Conservation (phyloP, 139 green algal genomes). For the Closterium sp. region DNA sequence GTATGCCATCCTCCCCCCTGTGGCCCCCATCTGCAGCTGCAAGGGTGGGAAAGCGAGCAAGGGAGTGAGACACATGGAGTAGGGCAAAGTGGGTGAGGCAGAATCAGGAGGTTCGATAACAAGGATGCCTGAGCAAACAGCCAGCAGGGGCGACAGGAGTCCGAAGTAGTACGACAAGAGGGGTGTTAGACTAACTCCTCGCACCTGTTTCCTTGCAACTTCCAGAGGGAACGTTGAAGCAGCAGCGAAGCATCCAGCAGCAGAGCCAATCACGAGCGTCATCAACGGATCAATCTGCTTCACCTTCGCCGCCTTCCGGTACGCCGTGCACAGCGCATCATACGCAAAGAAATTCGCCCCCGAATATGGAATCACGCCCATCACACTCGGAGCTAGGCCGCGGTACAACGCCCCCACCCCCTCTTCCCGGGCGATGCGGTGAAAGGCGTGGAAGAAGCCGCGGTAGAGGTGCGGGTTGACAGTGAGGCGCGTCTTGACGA, state of each 20-base stretch:
- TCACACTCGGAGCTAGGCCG: slow-evolving; percentile 34
- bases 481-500: slow-evolving; percentile 47
- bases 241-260: slow-evolving; percentile 32
- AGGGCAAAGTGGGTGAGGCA: no score
- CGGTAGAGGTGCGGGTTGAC: slow-evolving; percentile 16
- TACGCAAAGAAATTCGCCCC: slow-evolving; percentile 45
- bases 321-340: slow-evolving; percentile 27
- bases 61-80: background rate
- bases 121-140: no score
- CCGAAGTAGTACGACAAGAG: no score
- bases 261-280: slow-evolving; percentile 45
- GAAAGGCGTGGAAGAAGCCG: slow-evolving; percentile 24
- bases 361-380: slow-evolving; percentile 45
- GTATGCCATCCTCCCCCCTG: slow-evolving; percentile 37
- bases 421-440: slow-evolving; percentile 24
- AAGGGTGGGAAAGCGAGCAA: background rate
- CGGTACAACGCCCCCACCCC: slow-evolving; percentile 40
- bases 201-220: slow-evolving; percentile 40
- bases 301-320: slow-evolving; percentile 38
- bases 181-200: no score
- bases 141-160: no score
- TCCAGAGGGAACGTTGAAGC: slow-evolving; percentile 42
- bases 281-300: slow-evolving; percentile 43
- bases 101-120: no score
- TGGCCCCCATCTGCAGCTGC: slow-evolving; percentile 32